Percentiles rank a stretch among this genome's conserved stretches.
These are phyloP conservation scores for Ustulina deusta DNA, from an alignment of 2,329 filamentous ascomycete genomes.

Conservation along the genomic window DNA sequence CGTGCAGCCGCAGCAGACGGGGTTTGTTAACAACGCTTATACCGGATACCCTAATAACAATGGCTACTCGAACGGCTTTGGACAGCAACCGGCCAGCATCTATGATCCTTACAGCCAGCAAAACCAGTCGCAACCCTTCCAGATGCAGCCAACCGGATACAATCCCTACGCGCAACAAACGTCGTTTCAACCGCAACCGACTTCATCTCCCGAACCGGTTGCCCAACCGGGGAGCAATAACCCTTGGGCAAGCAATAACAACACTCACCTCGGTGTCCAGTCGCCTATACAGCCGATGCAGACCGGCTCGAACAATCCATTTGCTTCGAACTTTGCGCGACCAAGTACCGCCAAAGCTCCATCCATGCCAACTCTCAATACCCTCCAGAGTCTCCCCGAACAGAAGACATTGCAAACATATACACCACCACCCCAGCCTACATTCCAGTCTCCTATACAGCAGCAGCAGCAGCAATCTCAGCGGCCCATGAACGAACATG, in stretches of 20 bases:
- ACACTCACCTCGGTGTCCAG: slow-evolving; percentile 61
- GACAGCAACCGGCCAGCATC: slow-evolving; percentile 72
- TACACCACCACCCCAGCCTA: slow-evolving; percentile 56
- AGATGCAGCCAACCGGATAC: slow-evolving; percentile 65
- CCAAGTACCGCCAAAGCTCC: slow-evolving; percentile 68
- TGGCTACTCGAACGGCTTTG: slow-evolving; percentile 76
- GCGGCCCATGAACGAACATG: slow-evolving; percentile 70
- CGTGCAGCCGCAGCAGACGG: slow-evolving; percentile 84
- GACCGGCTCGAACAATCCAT: slow-evolving; percentile 98
- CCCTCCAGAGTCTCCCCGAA: slow-evolving; percentile 72
- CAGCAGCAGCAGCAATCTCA: slow-evolving; percentile 63
- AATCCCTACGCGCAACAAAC: slow-evolving; percentile 67
- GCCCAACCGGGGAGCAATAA: slow-evolving; percentile 90
- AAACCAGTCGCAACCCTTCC: slow-evolving; percentile 54
- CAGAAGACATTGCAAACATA: slow-evolving; percentile 78
- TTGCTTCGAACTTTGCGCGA: slow-evolving; percentile 76
- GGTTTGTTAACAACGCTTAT: slow-evolving; percentile 68
- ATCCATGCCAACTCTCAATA: slow-evolving; percentile 77
- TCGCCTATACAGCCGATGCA: slow-evolving; percentile 81
- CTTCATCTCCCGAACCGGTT: slow-evolving; percentile 67
- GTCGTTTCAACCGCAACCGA: slow-evolving; percentile 58
- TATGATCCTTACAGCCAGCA: slow-evolving; percentile 76
- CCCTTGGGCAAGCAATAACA: slow-evolving; percentile 80
- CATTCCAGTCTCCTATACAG: slow-evolving; percentile 57
- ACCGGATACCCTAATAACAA: slow-evolving; percentile 70